Conservation (phyloP, 2,329 filamentous ascomycete species). For the Diaporthe citriasiana region DNA sequence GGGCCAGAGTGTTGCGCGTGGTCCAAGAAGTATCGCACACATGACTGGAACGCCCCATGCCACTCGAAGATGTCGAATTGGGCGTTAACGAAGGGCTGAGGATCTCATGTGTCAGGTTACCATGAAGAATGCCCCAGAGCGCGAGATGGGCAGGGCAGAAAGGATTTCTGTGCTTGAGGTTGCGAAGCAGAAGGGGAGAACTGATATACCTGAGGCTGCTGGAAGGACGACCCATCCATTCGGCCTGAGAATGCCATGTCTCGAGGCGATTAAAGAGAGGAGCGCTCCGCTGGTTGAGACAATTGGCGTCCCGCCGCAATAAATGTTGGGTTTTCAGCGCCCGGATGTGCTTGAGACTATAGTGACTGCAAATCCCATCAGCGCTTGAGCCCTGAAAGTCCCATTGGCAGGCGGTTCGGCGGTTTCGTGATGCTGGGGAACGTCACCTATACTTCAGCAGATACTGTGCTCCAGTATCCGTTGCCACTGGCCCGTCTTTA, state of each 20-base stretch:
- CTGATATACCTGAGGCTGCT: slow-evolving; percentile 52
- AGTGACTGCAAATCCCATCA: neutral
- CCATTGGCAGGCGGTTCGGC: neutral
- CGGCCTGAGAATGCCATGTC: slow-evolving; percentile 50
- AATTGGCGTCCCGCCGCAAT: slow-evolving; percentile 16
- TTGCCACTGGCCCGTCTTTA: slow-evolving; percentile 1
- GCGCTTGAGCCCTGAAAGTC: neutral
- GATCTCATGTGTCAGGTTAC: slow-evolving; percentile 20
- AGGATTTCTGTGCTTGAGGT: neutral
- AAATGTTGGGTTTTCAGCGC: neutral
- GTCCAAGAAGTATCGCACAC: slow-evolving; percentile 91
- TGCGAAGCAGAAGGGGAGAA: neutral
- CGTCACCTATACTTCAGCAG: slow-evolving; percentile 1
- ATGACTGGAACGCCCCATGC: slow-evolving; percentile 92
- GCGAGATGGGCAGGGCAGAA: slow-evolving; percentile 15
- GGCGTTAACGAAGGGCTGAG: slow-evolving; percentile 61
- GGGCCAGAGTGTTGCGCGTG: slow-evolving; percentile 86
- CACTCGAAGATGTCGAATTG: slow-evolving; percentile 89
- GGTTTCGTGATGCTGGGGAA: neutral
- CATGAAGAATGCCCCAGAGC: slow-evolving; percentile 17
- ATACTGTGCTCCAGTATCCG: neutral
- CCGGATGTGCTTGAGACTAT: neutral
- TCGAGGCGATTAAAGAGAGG: neutral
- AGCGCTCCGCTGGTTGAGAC: neutral
- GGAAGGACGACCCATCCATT: slow-evolving; percentile 47